Conservation (phyloP, 2,329 filamentous ascomycete species). For the Sporothrix variecibatus region DNA sequence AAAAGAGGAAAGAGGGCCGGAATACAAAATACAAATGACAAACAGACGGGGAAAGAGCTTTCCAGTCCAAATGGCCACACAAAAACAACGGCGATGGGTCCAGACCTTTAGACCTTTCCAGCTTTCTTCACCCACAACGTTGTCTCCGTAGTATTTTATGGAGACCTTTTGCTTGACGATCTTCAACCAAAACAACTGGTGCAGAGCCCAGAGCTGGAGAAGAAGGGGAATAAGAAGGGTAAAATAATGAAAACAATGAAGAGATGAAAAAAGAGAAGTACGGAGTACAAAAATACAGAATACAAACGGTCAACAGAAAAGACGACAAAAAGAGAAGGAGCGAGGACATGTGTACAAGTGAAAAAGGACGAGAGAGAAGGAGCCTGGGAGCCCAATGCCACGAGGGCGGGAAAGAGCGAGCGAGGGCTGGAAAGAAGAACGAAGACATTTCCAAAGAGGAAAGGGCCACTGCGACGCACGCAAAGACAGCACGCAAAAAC, state of each 20-base stretch:
- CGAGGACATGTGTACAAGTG: neutral
- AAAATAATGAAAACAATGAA: constrained; percentile 5
- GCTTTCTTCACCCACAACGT: neutral
- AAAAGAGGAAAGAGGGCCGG: constrained; percentile 18
- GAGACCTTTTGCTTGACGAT: constrained; percentile 5
- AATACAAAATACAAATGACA: neutral
- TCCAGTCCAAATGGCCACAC: neutral
- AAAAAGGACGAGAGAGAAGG: neutral
- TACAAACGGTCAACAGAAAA: neutral
- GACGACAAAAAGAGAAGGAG: neutral
- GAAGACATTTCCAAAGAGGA: constrained; percentile 9
- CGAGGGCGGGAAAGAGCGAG: neutral
- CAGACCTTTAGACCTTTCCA: neutral
- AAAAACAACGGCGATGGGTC: neutral
- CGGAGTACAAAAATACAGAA: neutral
- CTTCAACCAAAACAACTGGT: neutral
- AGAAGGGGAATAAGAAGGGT: neutral
- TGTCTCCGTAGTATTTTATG: constrained; percentile 17
- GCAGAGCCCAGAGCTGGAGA: constrained; percentile 3
- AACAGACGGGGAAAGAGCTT: constrained; percentile 12
- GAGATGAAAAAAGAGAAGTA: neutral
- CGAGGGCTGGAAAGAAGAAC: constrained; percentile 2
- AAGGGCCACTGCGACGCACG: constrained; percentile 16
- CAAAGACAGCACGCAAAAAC: neutral
- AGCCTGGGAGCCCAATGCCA: neutral